Conservation (phyloP, 257 asterid species). For the Solanum clarkiae region DNA sequence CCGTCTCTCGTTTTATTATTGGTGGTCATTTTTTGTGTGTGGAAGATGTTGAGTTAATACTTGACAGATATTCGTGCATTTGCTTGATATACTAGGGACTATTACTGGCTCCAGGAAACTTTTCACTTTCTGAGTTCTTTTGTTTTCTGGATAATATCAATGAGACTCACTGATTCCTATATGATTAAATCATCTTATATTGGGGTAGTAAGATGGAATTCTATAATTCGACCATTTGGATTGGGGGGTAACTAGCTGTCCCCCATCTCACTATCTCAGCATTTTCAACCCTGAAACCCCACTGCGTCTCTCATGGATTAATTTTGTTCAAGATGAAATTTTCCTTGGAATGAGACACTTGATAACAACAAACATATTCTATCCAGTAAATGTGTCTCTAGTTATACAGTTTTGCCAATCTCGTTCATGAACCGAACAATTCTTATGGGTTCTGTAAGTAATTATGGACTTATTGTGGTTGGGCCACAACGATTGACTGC, state of each 20-base stretch:
- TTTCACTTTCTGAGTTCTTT: not conserved
- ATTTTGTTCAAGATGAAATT: not conserved
- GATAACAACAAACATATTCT: not conserved
- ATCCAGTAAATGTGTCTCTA: not conserved
- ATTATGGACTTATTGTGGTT: not conserved
- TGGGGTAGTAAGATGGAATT: not conserved
- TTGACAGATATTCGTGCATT: not conserved
- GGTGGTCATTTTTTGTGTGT: not conserved
- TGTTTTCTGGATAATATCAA: not conserved
- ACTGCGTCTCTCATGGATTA: not conserved
- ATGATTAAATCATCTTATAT: not conserved
- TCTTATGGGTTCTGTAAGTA: not conserved
- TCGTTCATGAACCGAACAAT: not conserved
- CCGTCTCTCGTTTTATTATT: not conserved
- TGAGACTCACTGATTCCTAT: not conserved
- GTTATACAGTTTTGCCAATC: not conserved
- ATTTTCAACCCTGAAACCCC: not conserved
- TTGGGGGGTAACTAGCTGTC: not conserved
- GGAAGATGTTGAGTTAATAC: not conserved
- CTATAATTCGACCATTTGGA: not conserved
- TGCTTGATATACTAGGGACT: not conserved
- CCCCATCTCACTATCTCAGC: not conserved
- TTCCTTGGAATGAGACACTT: not conserved
- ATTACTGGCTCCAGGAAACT: not conserved
- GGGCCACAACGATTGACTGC: not conserved